Base-by-base conservation (phyloP, 345 rosid species). In the Pugionium dolabratum region DNA sequence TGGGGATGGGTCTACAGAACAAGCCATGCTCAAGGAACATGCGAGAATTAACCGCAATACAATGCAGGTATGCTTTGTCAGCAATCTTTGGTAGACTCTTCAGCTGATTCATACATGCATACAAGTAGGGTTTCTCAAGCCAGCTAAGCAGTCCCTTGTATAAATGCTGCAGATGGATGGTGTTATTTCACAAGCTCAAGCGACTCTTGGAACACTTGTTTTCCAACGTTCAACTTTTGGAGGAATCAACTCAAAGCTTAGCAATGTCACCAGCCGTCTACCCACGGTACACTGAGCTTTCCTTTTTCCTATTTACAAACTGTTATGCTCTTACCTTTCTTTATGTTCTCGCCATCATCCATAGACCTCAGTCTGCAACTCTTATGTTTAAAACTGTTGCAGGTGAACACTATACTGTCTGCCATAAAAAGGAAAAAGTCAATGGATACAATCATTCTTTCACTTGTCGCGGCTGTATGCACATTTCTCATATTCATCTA, bases 381-480 rank as follows among this genome's bases (percentile, higher is more conserved):
- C 2, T 53, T 18, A 28, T 43, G 71, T 49, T 75, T 60, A 51
- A 67, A n/a, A 8, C 50, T 29, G 34, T 33, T 84, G 83, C 90
- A 94, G 99, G 96, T 94, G 74, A 90, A 88, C 68, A 80, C 80
- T 33, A 77, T 94, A 67, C 86, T 94, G 30, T 64, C 93, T 4
- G 77, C 95, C 27, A 94, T 94, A 78, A 90, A 85, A 87, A 84
- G 95, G 83, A 94, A 85, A 80, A 90, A 88, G 82, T 94, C 99
- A 0, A 83, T 88, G 97, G 99, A 94, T 70, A 80, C 96, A 9
- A 82, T 94, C 74, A 90, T 88, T 65, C 87, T 94, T 59, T 84
- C 99, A 55, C 95, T 94, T 9, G 95, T 94, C 27, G 97, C 97
- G 18, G 90, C 99, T 7, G 88, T 88, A 11, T 94, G 99, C 91